Base-by-base conservation (phyloP, 495 filamentous ascomycete genomes). In the Hypoxylon lienhwacheense region DNA sequence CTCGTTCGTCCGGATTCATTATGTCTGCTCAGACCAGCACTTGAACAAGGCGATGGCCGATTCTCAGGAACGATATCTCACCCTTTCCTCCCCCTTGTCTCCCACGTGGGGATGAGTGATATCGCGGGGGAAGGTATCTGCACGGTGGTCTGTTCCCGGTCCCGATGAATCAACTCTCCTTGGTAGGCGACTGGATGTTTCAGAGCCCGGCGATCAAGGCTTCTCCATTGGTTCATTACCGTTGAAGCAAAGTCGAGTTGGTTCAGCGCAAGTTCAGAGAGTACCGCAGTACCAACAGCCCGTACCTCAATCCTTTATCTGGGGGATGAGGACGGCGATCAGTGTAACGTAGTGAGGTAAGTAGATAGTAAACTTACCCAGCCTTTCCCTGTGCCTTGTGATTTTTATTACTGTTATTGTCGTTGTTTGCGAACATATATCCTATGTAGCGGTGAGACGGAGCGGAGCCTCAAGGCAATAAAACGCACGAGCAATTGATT, bases 91-190 rank as follows among this genome's bases (percentile, higher is more conserved):
- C 51, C 57, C 41, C 57, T 47, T 55, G 51, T 61, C 41, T 31
- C 41, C 57, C 57, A 61, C 57, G 57, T 61, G 57, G 55, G 35
- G 44, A 41, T 55, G 41, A 51, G 45, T 61, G 46, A 61, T 61
- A 61, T 61, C 58, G 58, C 58, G 58, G 58, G 58, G 58, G 47
- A 52, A 50, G 57, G 55, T 42, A 36, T 47, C 58, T 61, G 58
- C 52, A 61, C 19, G 47, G 47, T 61, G 58, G 58, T 55, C 58
- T 55, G 58, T 61, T 61, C 58, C 55, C 42, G 14, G 50, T 14
- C 42, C 39, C 24, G 43, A 25, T 61, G 34, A 51, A 42, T 51
- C 40, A 51, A 21, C 24, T 42, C 24, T 42, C 35, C 47, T 15
- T 61, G 58, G 55, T 47, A 42, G 52, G 41, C 41, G 31, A 37